Evolutionary conservation across 139 green algal genomes (phyloP).

Genomic region (Chlorella ohadii): DNA sequence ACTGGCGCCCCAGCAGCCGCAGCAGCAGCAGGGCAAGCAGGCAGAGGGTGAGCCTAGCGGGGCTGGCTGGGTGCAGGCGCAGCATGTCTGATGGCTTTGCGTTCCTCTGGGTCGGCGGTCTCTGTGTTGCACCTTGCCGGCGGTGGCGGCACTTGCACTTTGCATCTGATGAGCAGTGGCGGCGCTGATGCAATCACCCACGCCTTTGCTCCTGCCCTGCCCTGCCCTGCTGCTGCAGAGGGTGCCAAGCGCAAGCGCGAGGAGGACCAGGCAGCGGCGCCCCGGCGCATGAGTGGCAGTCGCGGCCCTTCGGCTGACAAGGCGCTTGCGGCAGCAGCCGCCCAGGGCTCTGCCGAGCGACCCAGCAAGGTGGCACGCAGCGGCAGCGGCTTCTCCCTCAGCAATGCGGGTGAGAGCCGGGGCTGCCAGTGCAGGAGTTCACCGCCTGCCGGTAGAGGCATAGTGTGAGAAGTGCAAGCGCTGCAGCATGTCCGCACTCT

Average conservation of each 20-base stretch:
- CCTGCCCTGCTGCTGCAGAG: neutral
- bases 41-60: neutral
- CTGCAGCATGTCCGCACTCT: too few relatives aligned
- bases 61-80: neutral
- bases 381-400: neutral
- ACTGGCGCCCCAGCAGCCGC: neutral
- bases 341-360: neutral
- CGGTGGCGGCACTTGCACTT: too few relatives aligned
- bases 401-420: neutral
- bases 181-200: too few relatives aligned
- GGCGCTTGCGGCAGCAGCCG: too few relatives aligned
- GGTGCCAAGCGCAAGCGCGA: constrained; percentile 26
- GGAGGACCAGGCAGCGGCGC: neutral
- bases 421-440: too few relatives aligned
- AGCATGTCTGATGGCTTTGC: too few relatives aligned
- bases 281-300: neutral
- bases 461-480: too few relatives aligned
- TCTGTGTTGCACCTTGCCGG: too few relatives aligned
- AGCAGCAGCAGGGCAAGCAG: neutral
- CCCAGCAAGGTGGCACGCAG: constrained; percentile 21
- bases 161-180: too few relatives aligned
- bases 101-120: too few relatives aligned
- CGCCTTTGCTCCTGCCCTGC: too few relatives aligned
- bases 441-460: too few relatives aligned
- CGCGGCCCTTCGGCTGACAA: neutral